Conservation (phyloP, 2,329 filamentous ascomycete species). For the Epichloe elymi region DNA sequence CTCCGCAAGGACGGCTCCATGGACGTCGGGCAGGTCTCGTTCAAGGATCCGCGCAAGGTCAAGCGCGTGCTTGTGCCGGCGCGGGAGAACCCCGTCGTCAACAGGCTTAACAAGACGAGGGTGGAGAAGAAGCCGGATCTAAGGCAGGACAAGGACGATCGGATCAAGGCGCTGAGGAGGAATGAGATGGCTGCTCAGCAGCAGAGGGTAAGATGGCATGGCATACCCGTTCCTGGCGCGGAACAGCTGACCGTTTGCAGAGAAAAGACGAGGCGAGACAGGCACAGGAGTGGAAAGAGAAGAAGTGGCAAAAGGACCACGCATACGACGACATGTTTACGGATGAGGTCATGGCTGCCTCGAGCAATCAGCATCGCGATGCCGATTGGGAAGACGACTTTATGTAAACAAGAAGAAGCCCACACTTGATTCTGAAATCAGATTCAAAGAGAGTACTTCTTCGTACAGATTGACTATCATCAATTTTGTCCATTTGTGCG, state of each 20-base stretch:
- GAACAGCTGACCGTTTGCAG: constrained; percentile 24
- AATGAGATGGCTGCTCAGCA: constrained; percentile 52
- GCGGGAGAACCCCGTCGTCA: constrained; percentile 83
- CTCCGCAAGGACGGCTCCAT: constrained; percentile 91
- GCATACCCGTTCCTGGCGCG: no score
- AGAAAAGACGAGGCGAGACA: constrained; percentile 64
- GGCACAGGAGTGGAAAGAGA: constrained; percentile 69
- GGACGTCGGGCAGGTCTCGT: constrained; percentile 88
- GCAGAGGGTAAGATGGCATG: constrained; percentile 36
- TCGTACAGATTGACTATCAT: neutral
- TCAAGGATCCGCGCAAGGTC: constrained; percentile 79
- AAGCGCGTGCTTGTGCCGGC: constrained; percentile 67
- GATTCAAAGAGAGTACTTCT: neutral
- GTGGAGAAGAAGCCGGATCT: constrained; percentile 81
- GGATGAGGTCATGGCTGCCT: constrained; percentile 62
- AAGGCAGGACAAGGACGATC: constrained; percentile 66
- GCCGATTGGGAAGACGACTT: constrained; percentile 82
- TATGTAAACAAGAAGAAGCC: constrained; percentile 43
- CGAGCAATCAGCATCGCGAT: constrained; percentile 75
- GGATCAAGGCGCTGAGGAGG: constrained; percentile 56
- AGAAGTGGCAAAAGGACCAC: constrained; percentile 91
- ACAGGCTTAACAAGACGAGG: constrained; percentile 95
- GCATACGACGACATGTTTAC: constrained; percentile 88
- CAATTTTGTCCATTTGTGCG: neutral
- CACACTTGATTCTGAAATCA: neutral